A percentile compares a stretch with the other conserved stretches of the same genome.
These are phyloP conservation scores for Theobroma grandiflorum DNA, from an alignment of 441 rosid genomes.

Conservation along the genomic window DNA sequence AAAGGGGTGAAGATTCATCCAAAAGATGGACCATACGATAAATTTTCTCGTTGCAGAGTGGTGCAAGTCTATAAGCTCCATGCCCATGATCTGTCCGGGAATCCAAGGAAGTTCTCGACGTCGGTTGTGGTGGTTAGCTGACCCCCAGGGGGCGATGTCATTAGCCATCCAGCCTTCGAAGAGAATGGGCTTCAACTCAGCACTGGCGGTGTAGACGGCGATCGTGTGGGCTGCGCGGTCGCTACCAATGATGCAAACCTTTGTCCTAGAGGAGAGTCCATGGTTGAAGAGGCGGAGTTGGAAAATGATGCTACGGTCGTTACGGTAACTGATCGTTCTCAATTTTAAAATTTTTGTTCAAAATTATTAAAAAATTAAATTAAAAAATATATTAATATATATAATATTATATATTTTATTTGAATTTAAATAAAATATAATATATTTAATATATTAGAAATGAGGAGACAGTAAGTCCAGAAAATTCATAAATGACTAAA, in stretches of 20 bases:
- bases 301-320: conserved; percentile 36
- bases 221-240: conserved; percentile 94
- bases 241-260: conserved; percentile 82
- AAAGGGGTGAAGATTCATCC: background rate
- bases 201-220: conserved; percentile 84
- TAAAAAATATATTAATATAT: too few relatives aligned
- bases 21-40: background rate
- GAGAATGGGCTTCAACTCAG: conserved; percentile 80
- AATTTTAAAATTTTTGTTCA: too few relatives aligned
- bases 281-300: conserved; percentile 32
- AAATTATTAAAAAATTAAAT: too few relatives aligned
- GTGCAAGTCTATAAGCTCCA: conserved; percentile 60
- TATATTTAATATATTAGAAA: too few relatives aligned
- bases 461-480: too few relatives aligned
- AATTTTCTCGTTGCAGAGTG: conserved; percentile 85
- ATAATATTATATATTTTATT: too few relatives aligned
- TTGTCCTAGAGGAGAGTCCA: conserved; percentile 58
- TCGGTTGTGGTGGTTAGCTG: conserved; percentile 91
- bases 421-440: too few relatives aligned
- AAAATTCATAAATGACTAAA: too few relatives aligned
- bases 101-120: conserved; percentile 90
- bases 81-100: conserved; percentile 75
- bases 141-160: conserved; percentile 86
- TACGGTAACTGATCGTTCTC: too few relatives aligned
- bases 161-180: conserved; percentile 98